Evolutionary conservation across 495 filamentous ascomycete species (phyloP), one percentile per base, ranked within the genome.

Genomic region (Penicillium pulvis): DNA sequence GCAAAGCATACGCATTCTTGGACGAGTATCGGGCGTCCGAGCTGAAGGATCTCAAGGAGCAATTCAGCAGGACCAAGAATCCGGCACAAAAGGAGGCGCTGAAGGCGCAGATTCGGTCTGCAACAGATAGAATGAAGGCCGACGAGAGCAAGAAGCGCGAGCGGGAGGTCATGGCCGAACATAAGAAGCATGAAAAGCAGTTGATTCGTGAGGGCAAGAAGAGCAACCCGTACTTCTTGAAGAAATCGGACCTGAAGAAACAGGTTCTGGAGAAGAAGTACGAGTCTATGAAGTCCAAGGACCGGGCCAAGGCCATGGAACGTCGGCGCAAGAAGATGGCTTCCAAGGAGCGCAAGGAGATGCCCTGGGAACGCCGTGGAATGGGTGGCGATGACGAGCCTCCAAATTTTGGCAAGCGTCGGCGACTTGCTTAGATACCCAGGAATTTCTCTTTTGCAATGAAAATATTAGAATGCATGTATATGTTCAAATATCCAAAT

Each of bases 211-310:
- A 92, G 75, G 94, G 94, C 23, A 97, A 98, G 85, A 86, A 86
- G 79, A 94, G 93, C 79, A 85, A 80, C 71, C 93, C 93, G 6
- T 98, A 92, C 68, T 96, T 88, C 69, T 77, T 97, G 61, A 98
- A 98, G 83, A 85, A 88, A 74, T 85, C 84, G 57, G 92, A 97
- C 75, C 81, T 92, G 75, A 96, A 95, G 85, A 92, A 92, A 75
- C 73, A 86, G 69, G 78, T 91, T 30, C 74, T 96, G 57, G 71
- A 90, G 59, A 87, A 96, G 65, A 86, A 88, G 71, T 97, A 88
- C 65, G 78, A 83, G 59, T 84, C 82, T 54, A 85, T 98, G 84
- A 91, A 88, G 76, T 87, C 86, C 50, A 87, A 85, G 75, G 85
- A 97, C 71, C 81, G 91, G 44, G 87, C 92, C 39, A 87, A 84